These are phyloP conservation scores for Ganoderma lucidum DNA, from an alignment of 1,284 basidiomycete genomes.

Conservation along the genomic window DNA sequence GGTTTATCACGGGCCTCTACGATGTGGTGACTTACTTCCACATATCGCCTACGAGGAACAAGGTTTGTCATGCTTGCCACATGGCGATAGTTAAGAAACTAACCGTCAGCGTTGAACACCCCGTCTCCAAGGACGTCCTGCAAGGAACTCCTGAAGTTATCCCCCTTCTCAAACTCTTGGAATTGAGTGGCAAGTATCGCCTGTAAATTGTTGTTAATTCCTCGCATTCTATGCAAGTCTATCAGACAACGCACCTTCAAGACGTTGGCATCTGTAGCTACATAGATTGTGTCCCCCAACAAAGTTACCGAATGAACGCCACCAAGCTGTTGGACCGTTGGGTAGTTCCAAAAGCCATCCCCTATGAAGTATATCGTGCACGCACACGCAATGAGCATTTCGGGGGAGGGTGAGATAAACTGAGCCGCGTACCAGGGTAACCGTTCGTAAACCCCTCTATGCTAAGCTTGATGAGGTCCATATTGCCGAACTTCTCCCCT, in stretches of 20 bases:
- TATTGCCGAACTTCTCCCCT: conserved; percentile 23
- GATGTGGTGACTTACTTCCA: conserved; percentile 35
- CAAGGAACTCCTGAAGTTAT: conserved; percentile 23
- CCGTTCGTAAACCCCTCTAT: conserved; percentile 21
- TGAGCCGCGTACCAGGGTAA: conserved; percentile 25
- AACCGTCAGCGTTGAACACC: conserved; percentile 35
- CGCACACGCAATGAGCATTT: not conserved
- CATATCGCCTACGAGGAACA: conserved; percentile 35
- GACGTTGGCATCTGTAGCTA: conserved; percentile 20
- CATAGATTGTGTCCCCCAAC: conserved; percentile 15
- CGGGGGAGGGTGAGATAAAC: not conserved
- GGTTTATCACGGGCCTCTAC: not conserved
- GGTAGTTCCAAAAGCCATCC: conserved; percentile 22
- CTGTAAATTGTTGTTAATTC: conserved; percentile 16
- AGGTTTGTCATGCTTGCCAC: not conserved
- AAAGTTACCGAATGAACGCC: conserved; percentile 15
- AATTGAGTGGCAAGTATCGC: conserved; percentile 37
- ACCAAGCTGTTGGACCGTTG: conserved; percentile 17
- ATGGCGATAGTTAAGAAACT: not conserved
- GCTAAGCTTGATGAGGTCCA: conserved; percentile 26
- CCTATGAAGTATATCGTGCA: not conserved
- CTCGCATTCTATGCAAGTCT: not conserved
- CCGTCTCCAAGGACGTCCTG: conserved; percentile 31
- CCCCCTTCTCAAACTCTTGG: conserved; percentile 36
- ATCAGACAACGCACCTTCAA: conserved; percentile 18